Evolutionary conservation across 805 yeast species (phyloP).

Genomic region (Pichia rugopelliculosa): DNA sequence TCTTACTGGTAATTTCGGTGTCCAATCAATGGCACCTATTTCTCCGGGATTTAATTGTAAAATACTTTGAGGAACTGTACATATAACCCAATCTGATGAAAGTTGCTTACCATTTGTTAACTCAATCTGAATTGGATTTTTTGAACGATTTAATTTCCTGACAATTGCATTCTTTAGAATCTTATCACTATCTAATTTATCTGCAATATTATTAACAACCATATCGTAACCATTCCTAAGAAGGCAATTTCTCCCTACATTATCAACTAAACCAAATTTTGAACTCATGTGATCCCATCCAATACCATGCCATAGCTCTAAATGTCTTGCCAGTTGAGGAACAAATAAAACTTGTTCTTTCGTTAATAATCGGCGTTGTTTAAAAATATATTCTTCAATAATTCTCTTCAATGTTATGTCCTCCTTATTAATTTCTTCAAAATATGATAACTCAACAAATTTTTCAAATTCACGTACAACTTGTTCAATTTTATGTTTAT

Average conservation of each 20-base stretch:
- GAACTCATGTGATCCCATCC: constrained; percentile 62
- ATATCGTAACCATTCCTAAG: constrained; percentile 53
- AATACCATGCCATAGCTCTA: constrained; percentile 79
- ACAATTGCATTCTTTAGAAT: constrained; percentile 39
- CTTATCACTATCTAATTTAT: constrained; percentile 32
- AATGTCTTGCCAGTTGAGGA: constrained; percentile 44
- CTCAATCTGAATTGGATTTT: constrained; percentile 23
- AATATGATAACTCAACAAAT: constrained; percentile 50
- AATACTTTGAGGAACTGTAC: constrained; percentile 74
- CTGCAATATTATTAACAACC: constrained; percentile 40
- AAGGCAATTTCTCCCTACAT: constrained; percentile 72
- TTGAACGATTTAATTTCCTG: constrained; percentile 28
- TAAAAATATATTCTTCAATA: constrained; percentile 35
- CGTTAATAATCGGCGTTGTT: constrained; percentile 41
- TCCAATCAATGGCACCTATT: constrained; percentile 45
- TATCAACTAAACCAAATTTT: constrained; percentile 59
- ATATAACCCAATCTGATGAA: constrained; percentile 50
- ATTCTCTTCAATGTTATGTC: constrained; percentile 50
- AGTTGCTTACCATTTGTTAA: constrained; percentile 29
- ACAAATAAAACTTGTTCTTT: constrained; percentile 43
- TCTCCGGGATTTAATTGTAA: constrained; percentile 36
- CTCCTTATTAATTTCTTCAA: constrained; percentile 37
- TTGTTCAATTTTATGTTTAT: constrained; percentile 27
- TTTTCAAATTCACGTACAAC: constrained; percentile 52
- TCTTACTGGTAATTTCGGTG: constrained; percentile 44